Percentiles rank a stretch among this genome's conserved stretches.
Evolutionary conservation across 129 eudicot species (phyloP).

Genomic region (Tagetes erecta): DNA sequence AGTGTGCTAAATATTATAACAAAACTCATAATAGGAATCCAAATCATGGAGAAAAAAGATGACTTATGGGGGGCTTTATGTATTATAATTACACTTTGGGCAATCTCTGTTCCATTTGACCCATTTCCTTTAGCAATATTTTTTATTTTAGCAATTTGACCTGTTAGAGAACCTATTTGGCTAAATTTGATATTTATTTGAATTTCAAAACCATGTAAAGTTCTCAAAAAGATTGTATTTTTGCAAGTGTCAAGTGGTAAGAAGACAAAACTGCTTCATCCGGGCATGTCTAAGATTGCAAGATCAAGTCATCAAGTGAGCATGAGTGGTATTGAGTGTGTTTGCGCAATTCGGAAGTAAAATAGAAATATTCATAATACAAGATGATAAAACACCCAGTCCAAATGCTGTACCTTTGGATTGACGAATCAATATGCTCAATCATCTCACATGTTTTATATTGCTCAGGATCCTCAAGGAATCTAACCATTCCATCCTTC

Average conservation of each 20-base stretch:
- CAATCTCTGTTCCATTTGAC: not conserved
- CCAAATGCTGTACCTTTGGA: slow-evolving; percentile 56
- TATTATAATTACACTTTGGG: not conserved
- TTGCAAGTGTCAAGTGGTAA: not conserved
- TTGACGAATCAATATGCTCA: slow-evolving; percentile 78
- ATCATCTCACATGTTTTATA: slow-evolving; percentile 93
- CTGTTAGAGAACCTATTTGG: not conserved
- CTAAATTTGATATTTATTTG: not conserved
- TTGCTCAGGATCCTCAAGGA: slow-evolving; percentile 94
- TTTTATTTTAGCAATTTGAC: not conserved
- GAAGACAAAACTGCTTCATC: not conserved
- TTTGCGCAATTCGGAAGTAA: slow-evolving; percentile 6
- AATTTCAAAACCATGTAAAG: not conserved
- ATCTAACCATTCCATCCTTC: slow-evolving; percentile 99
- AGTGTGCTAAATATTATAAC: too few relatives aligned
- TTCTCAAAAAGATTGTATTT: not conserved
- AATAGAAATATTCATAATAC: not conserved
- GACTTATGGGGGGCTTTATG: not conserved
- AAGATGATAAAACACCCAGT: slow-evolving; percentile 7
- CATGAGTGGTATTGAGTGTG: not conserved
- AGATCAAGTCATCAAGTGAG: not conserved
- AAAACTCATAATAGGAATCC: too few relatives aligned
- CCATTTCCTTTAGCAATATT: not conserved
- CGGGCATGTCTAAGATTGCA: not conserved
- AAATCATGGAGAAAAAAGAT: not conserved